Base-by-base conservation (phyloP, 1,284 basidiomycete species). In the Naganishia sp. region DNA sequence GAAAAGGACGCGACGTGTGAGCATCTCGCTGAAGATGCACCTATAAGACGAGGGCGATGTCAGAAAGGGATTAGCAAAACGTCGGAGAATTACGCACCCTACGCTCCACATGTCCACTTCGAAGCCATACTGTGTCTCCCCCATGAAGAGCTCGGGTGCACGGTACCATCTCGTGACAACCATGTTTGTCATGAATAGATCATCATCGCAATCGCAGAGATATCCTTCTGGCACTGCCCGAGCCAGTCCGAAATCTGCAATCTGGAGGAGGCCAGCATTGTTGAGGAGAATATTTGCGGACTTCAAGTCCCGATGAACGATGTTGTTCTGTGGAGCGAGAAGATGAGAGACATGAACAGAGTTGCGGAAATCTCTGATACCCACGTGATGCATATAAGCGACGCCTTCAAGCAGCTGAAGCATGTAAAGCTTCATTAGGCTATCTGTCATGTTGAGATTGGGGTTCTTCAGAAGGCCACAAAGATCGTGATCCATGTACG, bases 81-180 rank as follows among this genome's bases (percentile, higher is more conserved):
- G n/a, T n/a, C 59, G 64, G 66, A 53, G 59, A 61, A 21, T 63
- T 16, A 82, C 87, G 72, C 75, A 94, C 85, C 94, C 95, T 59
- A 98, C 87, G n/a, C 94, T 94, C 96, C 95, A 99, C 77, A 99
- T 88, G 79, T 99, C 95, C 57, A 99, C 89, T 70, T 94, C 91
- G 0, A 92, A 90, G 4, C 92, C 92, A 75, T 99, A 99, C 71
- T 90, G 86, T 55, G 88, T 84, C 43, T 92, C 89, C 48, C 95
- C 94, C 5, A 98, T 84, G 18, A 99, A 82, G 2, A 99, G 83
- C 81, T 99, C 95, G 0, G 96, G 95, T 6, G 96, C 94, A 36
- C 96, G 87, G 76, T 99, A 99, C 95, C 96, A 99, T 50, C 94
- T 83, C 10, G 95, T 99, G n/a, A 99, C 95, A 31, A 99, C 96